Evolutionary conservation across 202 grass and related monocot species (phyloP).

Genomic region (Dendrocalamus latiflorus): DNA sequence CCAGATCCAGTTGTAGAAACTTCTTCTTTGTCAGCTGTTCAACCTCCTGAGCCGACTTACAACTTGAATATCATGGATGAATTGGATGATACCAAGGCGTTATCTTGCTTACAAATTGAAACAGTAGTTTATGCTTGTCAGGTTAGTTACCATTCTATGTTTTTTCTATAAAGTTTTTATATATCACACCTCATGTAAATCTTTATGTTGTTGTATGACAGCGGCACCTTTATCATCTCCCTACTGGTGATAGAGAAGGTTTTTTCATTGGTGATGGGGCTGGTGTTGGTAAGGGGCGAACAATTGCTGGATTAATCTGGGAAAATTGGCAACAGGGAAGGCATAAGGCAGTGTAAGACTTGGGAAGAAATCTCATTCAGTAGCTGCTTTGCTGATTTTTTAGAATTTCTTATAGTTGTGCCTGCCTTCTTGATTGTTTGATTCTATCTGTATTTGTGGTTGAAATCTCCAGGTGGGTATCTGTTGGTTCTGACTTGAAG

Average conservation of each 20-base stretch:
- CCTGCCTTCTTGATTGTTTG: no score
- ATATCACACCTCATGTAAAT: constrained; percentile 30
- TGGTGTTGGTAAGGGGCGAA: no score
- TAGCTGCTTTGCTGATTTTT: constrained; percentile 5
- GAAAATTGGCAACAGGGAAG: no score
- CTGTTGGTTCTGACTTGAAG: no score
- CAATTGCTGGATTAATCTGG: no score
- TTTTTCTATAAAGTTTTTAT: constrained; percentile 18
- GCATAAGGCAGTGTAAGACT: constrained; percentile 83
- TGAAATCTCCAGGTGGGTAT: no score
- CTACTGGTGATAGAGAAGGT: no score
- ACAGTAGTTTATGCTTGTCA: constrained; percentile 97
- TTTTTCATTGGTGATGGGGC: no score
- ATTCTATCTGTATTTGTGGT: no score
- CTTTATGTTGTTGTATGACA: constrained; percentile 51
- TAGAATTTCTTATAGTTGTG: background rate
- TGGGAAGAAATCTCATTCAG: constrained; percentile 17
- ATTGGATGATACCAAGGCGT: constrained; percentile 64
- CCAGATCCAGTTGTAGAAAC: constrained; percentile 99
- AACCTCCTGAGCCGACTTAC: constrained; percentile 96
- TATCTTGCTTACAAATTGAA: constrained; percentile 99
- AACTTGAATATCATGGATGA: constrained; percentile 69
- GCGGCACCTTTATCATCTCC: constrained; percentile 85
- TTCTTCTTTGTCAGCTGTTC: constrained; percentile 93
- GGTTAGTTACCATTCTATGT: constrained; percentile 57